Conservation (phyloP, 441 rosid genomes). For the Mallotus repandus region DNA sequence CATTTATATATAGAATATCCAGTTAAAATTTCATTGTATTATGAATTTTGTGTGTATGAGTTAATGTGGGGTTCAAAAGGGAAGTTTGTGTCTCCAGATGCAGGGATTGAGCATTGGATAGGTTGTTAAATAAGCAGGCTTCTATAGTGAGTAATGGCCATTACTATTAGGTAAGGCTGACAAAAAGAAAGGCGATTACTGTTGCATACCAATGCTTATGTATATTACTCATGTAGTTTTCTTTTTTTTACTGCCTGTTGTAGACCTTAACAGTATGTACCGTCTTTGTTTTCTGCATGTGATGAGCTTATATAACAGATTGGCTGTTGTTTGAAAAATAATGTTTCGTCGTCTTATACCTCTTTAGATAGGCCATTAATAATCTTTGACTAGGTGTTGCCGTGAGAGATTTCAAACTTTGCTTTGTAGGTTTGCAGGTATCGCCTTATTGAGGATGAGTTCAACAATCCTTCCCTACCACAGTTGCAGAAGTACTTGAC, state of each 20-base stretch:
- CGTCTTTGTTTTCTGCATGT: neutral
- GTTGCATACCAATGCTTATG: neutral
- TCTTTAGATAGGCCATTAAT: neutral
- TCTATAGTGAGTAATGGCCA: neutral
- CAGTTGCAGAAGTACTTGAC: conserved; percentile 74
- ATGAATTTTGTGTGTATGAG: neutral
- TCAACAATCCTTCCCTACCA: conserved; percentile 56
- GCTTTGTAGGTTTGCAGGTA: conserved; percentile 75
- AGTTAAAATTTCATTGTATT: neutral
- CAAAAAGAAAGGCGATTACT: neutral
- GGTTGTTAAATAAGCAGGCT: neutral
- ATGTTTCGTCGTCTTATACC: neutral
- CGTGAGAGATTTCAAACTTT: conserved; percentile 19
- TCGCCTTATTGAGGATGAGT: conserved; percentile 73
- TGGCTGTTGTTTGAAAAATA: neutral
- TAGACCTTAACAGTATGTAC: neutral
- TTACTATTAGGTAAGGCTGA: neutral
- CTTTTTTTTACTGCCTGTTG: neutral
- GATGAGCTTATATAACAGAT: neutral
- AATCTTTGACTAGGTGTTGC: neutral
- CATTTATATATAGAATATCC: neutral
- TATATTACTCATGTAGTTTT: neutral
- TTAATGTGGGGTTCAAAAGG: neutral
- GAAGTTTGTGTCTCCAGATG: neutral
- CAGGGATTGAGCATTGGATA: neutral